Evolutionary conservation across 192 early-diverging fungal genomes (phyloP).

Genomic region (Entomortierella beljakovae): DNA sequence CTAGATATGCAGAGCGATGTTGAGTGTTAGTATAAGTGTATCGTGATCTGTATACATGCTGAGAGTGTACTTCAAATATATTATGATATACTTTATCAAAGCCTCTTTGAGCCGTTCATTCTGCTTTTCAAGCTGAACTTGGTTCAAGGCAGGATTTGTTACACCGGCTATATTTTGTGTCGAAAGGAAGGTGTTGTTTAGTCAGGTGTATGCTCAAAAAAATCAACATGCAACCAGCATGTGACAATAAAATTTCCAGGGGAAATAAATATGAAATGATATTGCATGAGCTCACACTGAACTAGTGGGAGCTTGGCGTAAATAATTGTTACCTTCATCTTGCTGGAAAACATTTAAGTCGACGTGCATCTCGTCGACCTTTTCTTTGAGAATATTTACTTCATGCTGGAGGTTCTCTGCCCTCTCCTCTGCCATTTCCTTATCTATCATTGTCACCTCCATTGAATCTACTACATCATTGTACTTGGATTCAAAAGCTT

Average conservation of each 20-base stretch:
- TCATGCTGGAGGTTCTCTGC: conserved; percentile 83
- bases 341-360: conserved; percentile 76
- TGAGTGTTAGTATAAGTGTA: neutral
- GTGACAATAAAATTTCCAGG: conserved; percentile 26
- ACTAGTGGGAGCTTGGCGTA: too few relatives aligned
- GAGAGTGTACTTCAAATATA: too few relatives aligned
- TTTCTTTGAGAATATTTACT: conserved; percentile 76
- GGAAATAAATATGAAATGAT: neutral
- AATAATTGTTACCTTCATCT: conserved; percentile 63
- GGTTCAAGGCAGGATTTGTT: conserved; percentile 64
- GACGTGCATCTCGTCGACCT: conserved; percentile 80
- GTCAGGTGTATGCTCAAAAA: conserved; percentile 4
- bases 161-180: conserved; percentile 42
- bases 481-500: conserved; percentile 73
- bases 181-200: neutral
- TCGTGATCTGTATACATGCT: too few relatives aligned
- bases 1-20: conserved; percentile 20
- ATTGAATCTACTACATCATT: conserved; percentile 80
- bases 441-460: conserved; percentile 91
- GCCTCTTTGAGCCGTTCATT: conserved; percentile 93
- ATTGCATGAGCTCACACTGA: neutral
- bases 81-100: conserved; percentile 68
- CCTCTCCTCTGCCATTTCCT: conserved; percentile 92
- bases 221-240: conserved; percentile 13
- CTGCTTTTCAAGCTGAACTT: conserved; percentile 79